These are phyloP conservation scores for Nemophila menziesii DNA, from an alignment of 257 asterid genomes.

Conservation along the genomic window DNA sequence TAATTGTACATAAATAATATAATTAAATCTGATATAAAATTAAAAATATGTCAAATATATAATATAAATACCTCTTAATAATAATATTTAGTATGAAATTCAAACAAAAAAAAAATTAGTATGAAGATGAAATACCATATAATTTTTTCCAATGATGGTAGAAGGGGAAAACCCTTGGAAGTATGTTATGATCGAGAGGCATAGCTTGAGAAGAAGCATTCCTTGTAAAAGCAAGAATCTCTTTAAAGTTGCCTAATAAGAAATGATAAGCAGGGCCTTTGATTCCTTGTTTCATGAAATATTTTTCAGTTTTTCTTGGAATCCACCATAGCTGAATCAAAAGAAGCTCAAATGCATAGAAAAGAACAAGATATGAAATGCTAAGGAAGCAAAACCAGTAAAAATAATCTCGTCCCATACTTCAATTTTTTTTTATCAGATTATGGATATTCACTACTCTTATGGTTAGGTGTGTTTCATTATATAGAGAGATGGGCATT, in stretches of 20 bases:
- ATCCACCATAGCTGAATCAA: conserved; percentile 55
- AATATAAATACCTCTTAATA: too few species aligned
- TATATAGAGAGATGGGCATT: too few species aligned
- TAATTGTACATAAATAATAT: too few species aligned
- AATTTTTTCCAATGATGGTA: conserved; percentile 85
- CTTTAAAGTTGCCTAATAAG: conserved; percentile 72
- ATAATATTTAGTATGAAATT: too few species aligned
- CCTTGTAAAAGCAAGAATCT: conserved; percentile 43
- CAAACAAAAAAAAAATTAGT: too few species aligned
- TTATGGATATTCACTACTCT: too few species aligned
- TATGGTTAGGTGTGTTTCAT: too few species aligned
- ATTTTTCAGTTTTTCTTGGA: conserved; percentile 48
- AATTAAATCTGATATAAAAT: too few species aligned
- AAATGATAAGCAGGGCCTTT: conserved; percentile 63
- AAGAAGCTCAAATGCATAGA: conserved; percentile 20
- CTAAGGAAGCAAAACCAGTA: conserved; percentile 8
- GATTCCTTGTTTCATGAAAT: conserved; percentile 65
- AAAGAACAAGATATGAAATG: conserved; percentile 21
- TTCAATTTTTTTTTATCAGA: background rate
- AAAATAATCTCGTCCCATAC: background rate
- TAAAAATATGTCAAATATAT: too few species aligned
- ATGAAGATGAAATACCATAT: conserved; percentile 37
- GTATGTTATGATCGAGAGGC: conserved; percentile 70
- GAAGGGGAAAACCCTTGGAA: conserved; percentile 86
- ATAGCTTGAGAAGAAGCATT: conserved; percentile 51